Evolutionary conservation across 768 basidiomycete species (phyloP).

Genomic region (Pisolithus marmoratus): DNA sequence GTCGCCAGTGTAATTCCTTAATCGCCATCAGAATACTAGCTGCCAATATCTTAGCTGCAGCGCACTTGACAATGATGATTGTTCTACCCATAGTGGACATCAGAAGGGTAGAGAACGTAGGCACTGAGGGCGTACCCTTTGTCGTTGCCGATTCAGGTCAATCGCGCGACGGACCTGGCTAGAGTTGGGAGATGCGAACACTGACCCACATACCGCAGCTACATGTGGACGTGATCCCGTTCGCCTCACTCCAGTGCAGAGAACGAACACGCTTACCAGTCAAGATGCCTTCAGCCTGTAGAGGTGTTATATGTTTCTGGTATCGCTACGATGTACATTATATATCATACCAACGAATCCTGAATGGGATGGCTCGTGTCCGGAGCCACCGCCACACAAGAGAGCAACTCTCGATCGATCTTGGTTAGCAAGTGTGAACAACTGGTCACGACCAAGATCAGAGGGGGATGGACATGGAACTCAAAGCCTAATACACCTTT

Average conservation of each 20-base stretch:
- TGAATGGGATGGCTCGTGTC: constrained; percentile 89
- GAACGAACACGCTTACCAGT: constrained; percentile 40
- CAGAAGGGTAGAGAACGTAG: not conserved
- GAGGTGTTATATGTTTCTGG: not conserved
- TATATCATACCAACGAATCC: constrained; percentile 71
- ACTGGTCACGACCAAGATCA: constrained; percentile 35
- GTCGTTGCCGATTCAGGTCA: constrained; percentile 65
- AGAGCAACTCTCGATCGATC: constrained; percentile 67
- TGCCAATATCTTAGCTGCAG: not conserved
- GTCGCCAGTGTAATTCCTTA: constrained; percentile 85
- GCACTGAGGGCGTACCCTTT: constrained; percentile 47
- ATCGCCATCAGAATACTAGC: constrained; percentile 5
- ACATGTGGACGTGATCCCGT: constrained; percentile 3
- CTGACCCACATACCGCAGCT: constrained; percentile 80
- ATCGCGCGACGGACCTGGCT: constrained; percentile 79
- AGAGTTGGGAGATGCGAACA: constrained; percentile 89
- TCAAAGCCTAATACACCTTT: constrained; percentile 45
- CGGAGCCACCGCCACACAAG: constrained; percentile 80
- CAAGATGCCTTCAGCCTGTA: constrained; percentile 70
- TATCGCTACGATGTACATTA: not conserved
- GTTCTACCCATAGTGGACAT: constrained; percentile 39
- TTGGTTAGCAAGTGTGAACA: constrained; percentile 49
- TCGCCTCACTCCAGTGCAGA: not conserved
- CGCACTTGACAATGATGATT: constrained; percentile 78
- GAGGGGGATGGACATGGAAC: not conserved